phyloP scores from a whole-genome alignment of 495 filamentous ascomycete species.

The Jackrogersella multiformis region DNA sequence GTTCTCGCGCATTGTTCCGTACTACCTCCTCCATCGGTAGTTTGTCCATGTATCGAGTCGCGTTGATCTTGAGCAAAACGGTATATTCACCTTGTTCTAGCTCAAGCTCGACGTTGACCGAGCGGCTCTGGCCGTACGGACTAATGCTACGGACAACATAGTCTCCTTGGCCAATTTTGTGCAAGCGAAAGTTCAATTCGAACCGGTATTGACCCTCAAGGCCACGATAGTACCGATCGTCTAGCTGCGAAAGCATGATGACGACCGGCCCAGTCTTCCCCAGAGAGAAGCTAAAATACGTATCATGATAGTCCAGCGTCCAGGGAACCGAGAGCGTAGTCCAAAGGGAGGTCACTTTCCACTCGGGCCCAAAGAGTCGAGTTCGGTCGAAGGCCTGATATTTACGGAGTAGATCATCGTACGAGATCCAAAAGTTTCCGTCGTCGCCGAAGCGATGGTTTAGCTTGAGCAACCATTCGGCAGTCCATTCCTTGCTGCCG shows the following conservation, averaged over 20 bases:
- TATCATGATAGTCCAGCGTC: slow-evolving; percentile 84
- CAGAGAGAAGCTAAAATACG: slow-evolving; percentile 79
- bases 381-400: slow-evolving; percentile 87
- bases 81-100: slow-evolving; percentile 84
- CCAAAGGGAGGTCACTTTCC: slow-evolving; percentile 87
- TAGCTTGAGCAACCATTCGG: slow-evolving; percentile 83
- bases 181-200: slow-evolving; percentile 79
- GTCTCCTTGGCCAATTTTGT: slow-evolving; percentile 81
- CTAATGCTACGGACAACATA: slow-evolving; percentile 84
- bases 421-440: slow-evolving; percentile 75
- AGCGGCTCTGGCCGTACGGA: slow-evolving; percentile 75
- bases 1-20: slow-evolving; percentile 64
- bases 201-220: slow-evolving; percentile 85
- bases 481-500: slow-evolving; percentile 90
- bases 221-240: slow-evolving; percentile 85
- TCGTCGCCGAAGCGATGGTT: slow-evolving; percentile 89
- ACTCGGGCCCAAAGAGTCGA: slow-evolving; percentile 84
- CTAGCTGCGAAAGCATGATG: slow-evolving; percentile 83
- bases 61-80: slow-evolving; percentile 81
- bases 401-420: slow-evolving; percentile 83
- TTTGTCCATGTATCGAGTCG: slow-evolving; percentile 61
- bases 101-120: slow-evolving; percentile 82
- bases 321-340: slow-evolving; percentile 85
- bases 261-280: slow-evolving; percentile 74
- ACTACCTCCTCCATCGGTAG: slow-evolving; percentile 75